A percentile compares a stretch with the other conserved stretches of the same genome.
Conservation (phyloP, 352 stramenopile species). For the Phytophthora europaea region DNA sequence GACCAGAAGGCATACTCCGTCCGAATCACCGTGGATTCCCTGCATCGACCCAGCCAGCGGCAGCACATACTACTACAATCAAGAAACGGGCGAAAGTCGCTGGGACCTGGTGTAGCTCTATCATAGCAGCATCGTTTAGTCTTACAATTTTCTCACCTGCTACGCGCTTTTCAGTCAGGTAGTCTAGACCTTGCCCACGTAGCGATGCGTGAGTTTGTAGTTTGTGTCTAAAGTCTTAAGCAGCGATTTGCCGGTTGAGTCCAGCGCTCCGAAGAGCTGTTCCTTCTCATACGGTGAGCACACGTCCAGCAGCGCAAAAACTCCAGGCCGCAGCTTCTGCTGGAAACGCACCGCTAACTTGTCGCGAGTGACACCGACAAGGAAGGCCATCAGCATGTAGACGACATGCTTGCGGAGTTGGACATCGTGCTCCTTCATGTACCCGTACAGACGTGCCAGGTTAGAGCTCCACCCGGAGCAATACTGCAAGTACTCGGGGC, state of each 20-base stretch:
- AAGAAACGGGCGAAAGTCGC: slow-evolving; percentile 74
- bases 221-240: slow-evolving; percentile 87
- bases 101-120: slow-evolving; percentile 53
- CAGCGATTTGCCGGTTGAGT: slow-evolving; percentile 86
- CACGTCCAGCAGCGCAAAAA: slow-evolving; percentile 86
- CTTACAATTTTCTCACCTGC: slow-evolving; percentile 39
- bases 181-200: slow-evolving; percentile 85
- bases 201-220: slow-evolving; percentile 91
- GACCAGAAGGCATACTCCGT: slow-evolving; percentile 8
- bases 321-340: slow-evolving; percentile 73
- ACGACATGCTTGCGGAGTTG: slow-evolving; percentile 89
- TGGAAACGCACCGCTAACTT: slow-evolving; percentile 67
- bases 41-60: slow-evolving; percentile 66
- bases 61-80: slow-evolving; percentile 81
- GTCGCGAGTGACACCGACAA: slow-evolving; percentile 69
- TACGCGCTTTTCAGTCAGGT: slow-evolving; percentile 14
- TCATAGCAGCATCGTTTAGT: slow-evolving; percentile 32
- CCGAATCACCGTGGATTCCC: slow-evolving; percentile 56
- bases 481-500: slow-evolving; percentile 25
- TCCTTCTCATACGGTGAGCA: slow-evolving; percentile 90
- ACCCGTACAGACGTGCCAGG: slow-evolving; percentile 85
- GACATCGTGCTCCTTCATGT: slow-evolving; percentile 86
- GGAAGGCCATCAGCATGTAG: slow-evolving; percentile 81
- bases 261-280: slow-evolving; percentile 83
- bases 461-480: slow-evolving; percentile 85